phyloP scores from a whole-genome alignment of 345 rosid species.

The Moricandia moricandioides region DNA sequence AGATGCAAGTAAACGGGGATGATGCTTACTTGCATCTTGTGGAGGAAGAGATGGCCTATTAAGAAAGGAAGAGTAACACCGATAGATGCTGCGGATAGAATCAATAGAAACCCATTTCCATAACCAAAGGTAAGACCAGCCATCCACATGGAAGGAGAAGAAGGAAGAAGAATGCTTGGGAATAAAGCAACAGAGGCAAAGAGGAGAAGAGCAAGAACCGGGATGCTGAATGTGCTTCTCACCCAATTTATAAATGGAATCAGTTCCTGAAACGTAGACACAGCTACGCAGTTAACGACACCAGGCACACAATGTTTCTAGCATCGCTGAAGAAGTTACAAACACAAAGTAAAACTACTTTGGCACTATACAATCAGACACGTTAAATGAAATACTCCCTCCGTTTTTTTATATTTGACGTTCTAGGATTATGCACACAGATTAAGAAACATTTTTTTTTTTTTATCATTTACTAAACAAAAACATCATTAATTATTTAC shows the following conservation, averaged over 20 bases:
- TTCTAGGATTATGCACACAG: too few relatives aligned
- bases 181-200: constrained; percentile 83
- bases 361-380: too few relatives aligned
- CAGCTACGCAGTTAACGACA: not conserved
- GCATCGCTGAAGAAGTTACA: too few relatives aligned
- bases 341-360: too few relatives aligned
- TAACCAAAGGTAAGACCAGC: constrained; percentile 97
- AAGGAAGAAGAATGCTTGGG: constrained; percentile 80
- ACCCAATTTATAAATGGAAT: constrained; percentile 97
- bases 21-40: constrained; percentile 69
- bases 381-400: too few relatives aligned
- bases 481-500: too few relatives aligned
- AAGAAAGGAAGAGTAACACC: constrained; percentile 94
- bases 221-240: constrained; percentile 73
- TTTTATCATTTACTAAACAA: too few relatives aligned
- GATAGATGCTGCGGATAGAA: constrained; percentile 57
- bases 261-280: constrained; percentile 58
- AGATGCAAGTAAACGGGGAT: not conserved
- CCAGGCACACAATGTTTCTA: too few relatives aligned
- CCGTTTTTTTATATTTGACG: too few relatives aligned
- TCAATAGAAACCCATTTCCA: constrained; percentile 82
- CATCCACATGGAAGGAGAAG: constrained; percentile 97
- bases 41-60: constrained; percentile 81
- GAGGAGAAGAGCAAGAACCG: constrained; percentile 66
- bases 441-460: too few relatives aligned